These are phyloP conservation scores for Calonectria hongkongensis DNA, from an alignment of 2,329 filamentous ascomycete genomes.

Conservation along the genomic window DNA sequence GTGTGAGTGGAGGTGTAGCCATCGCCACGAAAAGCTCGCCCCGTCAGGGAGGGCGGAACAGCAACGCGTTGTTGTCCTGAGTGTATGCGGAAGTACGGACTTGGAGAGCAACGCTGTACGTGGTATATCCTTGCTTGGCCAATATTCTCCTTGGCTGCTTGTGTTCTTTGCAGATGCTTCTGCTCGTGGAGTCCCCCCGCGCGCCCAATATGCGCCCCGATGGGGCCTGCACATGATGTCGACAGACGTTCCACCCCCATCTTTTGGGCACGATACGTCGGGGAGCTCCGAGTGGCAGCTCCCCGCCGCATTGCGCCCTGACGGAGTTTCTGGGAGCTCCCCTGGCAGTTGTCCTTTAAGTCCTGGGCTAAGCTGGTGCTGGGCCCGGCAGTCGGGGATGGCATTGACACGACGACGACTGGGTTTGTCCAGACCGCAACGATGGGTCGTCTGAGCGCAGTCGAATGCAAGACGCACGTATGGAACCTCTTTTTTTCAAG, in stretches of 20 bases:
- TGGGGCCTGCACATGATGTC: conserved; percentile 35
- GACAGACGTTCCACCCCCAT: conserved; percentile 35
- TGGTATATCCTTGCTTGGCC: conserved; percentile 38
- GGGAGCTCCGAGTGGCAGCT: conserved; percentile 50
- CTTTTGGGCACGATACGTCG: conserved; percentile 27
- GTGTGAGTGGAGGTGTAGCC: conserved; percentile 19
- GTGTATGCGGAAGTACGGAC: conserved; percentile 34
- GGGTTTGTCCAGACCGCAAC: conserved; percentile 15
- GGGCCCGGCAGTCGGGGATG: background rate
- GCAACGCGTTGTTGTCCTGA: conserved; percentile 5
- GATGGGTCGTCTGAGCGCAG: background rate
- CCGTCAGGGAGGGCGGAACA: background rate
- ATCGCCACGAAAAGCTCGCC: conserved; percentile 3
- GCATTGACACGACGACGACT: conserved; percentile 6
- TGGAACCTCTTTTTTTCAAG: background rate
- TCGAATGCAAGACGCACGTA: background rate
- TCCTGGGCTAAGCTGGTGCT: background rate
- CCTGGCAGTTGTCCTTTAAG: conserved; percentile 4
- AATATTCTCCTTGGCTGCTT: conserved; percentile 45
- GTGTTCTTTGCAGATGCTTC: conserved; percentile 45
- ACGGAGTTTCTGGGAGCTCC: conserved; percentile 19
- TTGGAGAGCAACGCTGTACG: conserved; percentile 39
- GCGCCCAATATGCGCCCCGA: conserved; percentile 52
- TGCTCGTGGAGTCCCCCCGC: conserved; percentile 42
- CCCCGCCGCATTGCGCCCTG: conserved; percentile 51